Evolutionary conservation across 768 basidiomycete species (phyloP), one percentile per base, ranked within the genome.

Genomic region (Saitozyma sp.): DNA sequence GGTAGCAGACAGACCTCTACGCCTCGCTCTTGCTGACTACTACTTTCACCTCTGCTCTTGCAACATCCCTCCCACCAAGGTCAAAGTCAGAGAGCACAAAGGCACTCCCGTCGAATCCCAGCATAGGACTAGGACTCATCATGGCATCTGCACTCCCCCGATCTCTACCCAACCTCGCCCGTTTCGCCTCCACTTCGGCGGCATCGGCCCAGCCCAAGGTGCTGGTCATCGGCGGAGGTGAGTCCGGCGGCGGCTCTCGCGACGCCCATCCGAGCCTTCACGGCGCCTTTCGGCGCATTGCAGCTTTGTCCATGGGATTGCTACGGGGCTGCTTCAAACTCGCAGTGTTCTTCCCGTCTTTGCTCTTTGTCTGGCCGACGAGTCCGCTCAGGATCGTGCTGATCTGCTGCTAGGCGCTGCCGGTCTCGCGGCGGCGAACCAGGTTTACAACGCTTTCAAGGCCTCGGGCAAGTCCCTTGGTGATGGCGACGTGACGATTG

Each of bases 211-310:
- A 87, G 71, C 91, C 85, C 82, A 93, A 89, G 80, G 83, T 97
- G 41, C 81, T 97, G 37, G 86, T 97, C 48, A 82, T 97, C 19
- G 95, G 95, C 57, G 93, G 84, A 78, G 95, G 95, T 87, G 73
- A 68, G 85, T 81, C 64, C 8, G 5, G 43, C 8, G 9, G 53
- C 17, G 7, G 20, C 37, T n/a, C 54, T 53, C n/a, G 43, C 50
- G 20, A 39, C 43, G 50, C 19, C 56, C 40, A 45, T 40, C 14
- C 8, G 8, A 38, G 39, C 40, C 37, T 38, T 49, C 8, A 16
- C 38, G 29, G 5, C 61, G 54, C 58, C 43, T 37, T 45, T 10
- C 13, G 38, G 50, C 17, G 51, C 16, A 6, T 2, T 4, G 13
- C 51, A 4, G 4, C 14, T 3, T 3, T 13, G 11, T 3, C 40